Conservation (phyloP, 2,329 filamentous ascomycete genomes). For the Huntiella savannae region DNA sequence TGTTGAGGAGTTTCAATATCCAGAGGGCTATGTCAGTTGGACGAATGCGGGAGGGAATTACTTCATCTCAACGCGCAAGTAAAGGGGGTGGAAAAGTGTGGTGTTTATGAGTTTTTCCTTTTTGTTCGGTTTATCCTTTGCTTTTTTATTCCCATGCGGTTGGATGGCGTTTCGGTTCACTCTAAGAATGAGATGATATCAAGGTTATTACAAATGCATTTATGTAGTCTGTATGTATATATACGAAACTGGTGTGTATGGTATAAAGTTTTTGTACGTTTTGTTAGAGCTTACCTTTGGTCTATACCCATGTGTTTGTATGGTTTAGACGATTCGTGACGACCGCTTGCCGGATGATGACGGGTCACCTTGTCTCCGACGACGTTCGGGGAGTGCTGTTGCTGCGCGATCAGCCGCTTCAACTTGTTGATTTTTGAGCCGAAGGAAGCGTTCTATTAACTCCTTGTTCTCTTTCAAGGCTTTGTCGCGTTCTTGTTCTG, state of each 20-base stretch:
- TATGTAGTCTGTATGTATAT: too few species aligned
- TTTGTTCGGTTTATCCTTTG: not conserved
- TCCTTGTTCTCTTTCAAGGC: slow-evolving; percentile 72
- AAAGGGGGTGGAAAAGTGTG: slow-evolving; percentile 4
- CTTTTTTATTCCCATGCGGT: not conserved
- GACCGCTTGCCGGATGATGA: not conserved
- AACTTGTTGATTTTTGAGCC: slow-evolving; percentile 66
- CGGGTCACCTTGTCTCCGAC: slow-evolving; percentile 33
- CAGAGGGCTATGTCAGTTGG: slow-evolving; percentile 75
- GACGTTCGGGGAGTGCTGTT: slow-evolving; percentile 31
- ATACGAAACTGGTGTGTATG: too few species aligned
- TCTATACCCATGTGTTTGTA: not conserved
- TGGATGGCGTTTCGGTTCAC: too few species aligned
- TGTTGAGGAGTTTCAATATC: slow-evolving; percentile 44
- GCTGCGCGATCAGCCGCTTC: slow-evolving; percentile 15
- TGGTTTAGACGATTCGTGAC: not conserved
- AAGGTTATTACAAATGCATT: too few species aligned
- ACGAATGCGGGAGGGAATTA: slow-evolving; percentile 67
- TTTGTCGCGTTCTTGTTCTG: slow-evolving; percentile 54
- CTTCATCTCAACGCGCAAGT: slow-evolving; percentile 70
- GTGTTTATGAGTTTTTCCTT: not conserved
- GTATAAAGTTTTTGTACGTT: too few species aligned
- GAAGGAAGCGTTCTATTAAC: slow-evolving; percentile 81
- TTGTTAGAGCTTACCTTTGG: too few species aligned
- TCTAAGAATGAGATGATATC: too few species aligned